Conservation (phyloP, 2,329 filamentous ascomycete genomes). For the Akanthomyces dipterigenus region DNA sequence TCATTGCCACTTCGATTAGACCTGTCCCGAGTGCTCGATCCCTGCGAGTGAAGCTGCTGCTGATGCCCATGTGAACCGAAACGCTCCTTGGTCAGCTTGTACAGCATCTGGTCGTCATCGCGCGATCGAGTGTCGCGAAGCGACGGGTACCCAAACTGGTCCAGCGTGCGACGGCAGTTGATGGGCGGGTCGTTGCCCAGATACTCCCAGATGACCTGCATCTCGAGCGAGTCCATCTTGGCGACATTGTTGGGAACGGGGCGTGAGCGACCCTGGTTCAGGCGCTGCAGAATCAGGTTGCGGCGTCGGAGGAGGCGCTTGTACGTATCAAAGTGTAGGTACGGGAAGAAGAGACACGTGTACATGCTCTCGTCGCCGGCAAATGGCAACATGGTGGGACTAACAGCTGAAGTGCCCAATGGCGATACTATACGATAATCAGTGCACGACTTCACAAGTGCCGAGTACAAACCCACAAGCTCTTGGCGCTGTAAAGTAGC, state of each 20-base stretch:
- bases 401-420: slow-evolving; percentile 23
- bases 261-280: slow-evolving; percentile 46
- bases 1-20: slow-evolving; percentile 22
- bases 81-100: slow-evolving; percentile 53
- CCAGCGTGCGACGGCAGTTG: slow-evolving; percentile 54
- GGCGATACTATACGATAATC: slow-evolving; percentile 28
- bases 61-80: slow-evolving; percentile 18
- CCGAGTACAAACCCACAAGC: slow-evolving; percentile 21
- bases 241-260: slow-evolving; percentile 50
- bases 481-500: slow-evolving; percentile 36
- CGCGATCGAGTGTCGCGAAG: slow-evolving; percentile 52
- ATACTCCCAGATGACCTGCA: slow-evolving; percentile 57
- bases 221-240: slow-evolving; percentile 48
- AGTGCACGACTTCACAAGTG: not conserved
- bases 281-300: slow-evolving; percentile 44
- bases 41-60: slow-evolving; percentile 21
- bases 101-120: slow-evolving; percentile 62
- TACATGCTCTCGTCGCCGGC: slow-evolving; percentile 26
- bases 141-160: slow-evolving; percentile 58
- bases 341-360: slow-evolving; percentile 48
- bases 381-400: slow-evolving; percentile 24
- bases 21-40: slow-evolving; percentile 22
- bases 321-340: slow-evolving; percentile 61
- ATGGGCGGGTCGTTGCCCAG: slow-evolving; percentile 54
- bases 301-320: slow-evolving; percentile 49